Percentiles rank a stretch among this genome's conserved stretches.
Evolutionary conservation across 345 rosid species (phyloP).

Genomic region (Jatropha curcas): DNA sequence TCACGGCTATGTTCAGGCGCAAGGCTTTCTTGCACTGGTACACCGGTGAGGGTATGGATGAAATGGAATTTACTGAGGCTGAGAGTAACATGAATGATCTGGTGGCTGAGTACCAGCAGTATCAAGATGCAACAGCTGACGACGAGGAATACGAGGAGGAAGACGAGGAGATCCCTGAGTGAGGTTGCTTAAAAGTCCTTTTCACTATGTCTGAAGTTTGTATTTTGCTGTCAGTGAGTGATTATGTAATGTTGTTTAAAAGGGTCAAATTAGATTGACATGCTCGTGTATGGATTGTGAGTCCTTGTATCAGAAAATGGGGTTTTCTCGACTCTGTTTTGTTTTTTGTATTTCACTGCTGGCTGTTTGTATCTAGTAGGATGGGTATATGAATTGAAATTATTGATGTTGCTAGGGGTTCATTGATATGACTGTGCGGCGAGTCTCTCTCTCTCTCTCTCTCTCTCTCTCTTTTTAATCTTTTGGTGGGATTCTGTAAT

Average conservation of each 20-base stretch:
- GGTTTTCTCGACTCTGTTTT: neutral
- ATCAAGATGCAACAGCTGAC: slow-evolving; percentile 28
- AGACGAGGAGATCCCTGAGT: slow-evolving; percentile 18
- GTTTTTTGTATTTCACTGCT: neutral
- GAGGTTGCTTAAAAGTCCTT: neutral
- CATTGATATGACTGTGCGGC: no score
- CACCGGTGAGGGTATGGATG: slow-evolving; percentile 29
- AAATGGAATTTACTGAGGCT: slow-evolving; percentile 26
- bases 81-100: slow-evolving; percentile 32
- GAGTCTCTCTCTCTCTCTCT: no score
- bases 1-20: slow-evolving; percentile 33
- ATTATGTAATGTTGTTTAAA: neutral
- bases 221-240: slow-evolving; percentile 16
- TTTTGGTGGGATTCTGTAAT: no score
- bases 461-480: no score
- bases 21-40: slow-evolving; percentile 34
- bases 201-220: slow-evolving; percentile 11
- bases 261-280: slow-evolving; percentile 8
- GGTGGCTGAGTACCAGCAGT: slow-evolving; percentile 30
- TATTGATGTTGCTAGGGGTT: neutral
- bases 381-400: neutral
- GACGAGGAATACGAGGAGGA: slow-evolving; percentile 27
- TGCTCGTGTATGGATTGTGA: neutral
- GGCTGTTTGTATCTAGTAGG: slow-evolving; percentile 7
- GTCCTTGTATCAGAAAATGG: slow-evolving; percentile 6